phyloP scores from a whole-genome alignment of 495 filamentous ascomycete genomes.

The Patellaria atrata region DNA sequence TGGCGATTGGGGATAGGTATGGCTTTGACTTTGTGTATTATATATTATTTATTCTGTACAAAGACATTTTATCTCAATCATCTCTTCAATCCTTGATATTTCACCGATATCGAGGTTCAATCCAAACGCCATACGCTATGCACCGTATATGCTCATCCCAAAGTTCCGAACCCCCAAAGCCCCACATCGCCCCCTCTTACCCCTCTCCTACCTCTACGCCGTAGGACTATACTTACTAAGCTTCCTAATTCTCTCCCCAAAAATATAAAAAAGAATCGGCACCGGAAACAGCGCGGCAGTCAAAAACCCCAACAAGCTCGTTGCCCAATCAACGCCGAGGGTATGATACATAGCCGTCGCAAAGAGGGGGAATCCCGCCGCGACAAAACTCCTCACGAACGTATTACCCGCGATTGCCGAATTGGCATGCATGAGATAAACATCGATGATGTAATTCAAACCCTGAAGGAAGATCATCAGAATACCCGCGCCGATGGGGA shows the following conservation, averaged over 20 bases:
- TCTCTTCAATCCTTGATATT: no score
- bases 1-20: no score
- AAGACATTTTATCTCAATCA: no score
- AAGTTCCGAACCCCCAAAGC: no score
- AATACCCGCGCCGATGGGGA: slow-evolving; percentile 22
- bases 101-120: no score
- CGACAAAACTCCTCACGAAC: slow-evolving; percentile 29
- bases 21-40: no score
- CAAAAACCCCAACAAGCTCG: slow-evolving; percentile 49
- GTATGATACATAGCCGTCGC: slow-evolving; percentile 25
- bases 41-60: no score
- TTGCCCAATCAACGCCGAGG: slow-evolving; percentile 51
- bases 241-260: slow-evolving; percentile 42
- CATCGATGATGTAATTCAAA: slow-evolving; percentile 51
- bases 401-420: slow-evolving; percentile 37
- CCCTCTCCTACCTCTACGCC: not conserved
- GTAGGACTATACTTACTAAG: slow-evolving; percentile 2
- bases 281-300: slow-evolving; percentile 50
- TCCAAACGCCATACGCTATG: no score
- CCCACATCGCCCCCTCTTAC: no score
- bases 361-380: slow-evolving; percentile 30
- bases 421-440: slow-evolving; percentile 44
- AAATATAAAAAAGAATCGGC: slow-evolving; percentile 56
- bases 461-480: slow-evolving; percentile 29
- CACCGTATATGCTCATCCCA: no score